Percentiles rank a stretch among this genome's conserved stretches.
These are phyloP conservation scores for Whalleya microplaca DNA, from an alignment of 2,329 filamentous ascomycete genomes.

Conservation along the genomic window DNA sequence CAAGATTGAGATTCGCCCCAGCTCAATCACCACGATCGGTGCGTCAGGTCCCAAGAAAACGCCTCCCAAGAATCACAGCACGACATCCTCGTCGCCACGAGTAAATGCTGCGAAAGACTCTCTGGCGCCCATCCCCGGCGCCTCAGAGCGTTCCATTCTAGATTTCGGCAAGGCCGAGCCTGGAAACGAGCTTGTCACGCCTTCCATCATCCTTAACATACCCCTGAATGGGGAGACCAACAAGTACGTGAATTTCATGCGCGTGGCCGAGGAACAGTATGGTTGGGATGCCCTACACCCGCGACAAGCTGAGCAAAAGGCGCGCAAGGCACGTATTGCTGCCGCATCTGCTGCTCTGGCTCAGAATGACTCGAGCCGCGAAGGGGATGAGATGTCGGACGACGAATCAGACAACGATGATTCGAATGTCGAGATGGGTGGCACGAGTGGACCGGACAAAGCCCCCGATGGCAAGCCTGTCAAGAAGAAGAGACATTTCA, in stretches of 20 bases:
- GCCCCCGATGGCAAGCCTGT: constrained; percentile 62
- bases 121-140: constrained; percentile 39
- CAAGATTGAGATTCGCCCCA: constrained; percentile 39
- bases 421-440: constrained; percentile 89
- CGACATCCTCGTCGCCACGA: constrained; percentile 52
- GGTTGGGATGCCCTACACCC: constrained; percentile 94
- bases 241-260: constrained; percentile 93
- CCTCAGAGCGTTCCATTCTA: constrained; percentile 58
- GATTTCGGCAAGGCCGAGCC: constrained; percentile 64
- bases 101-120: constrained; percentile 54
- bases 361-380: constrained; percentile 68
- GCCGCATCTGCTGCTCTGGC: constrained; percentile 87
- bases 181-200: constrained; percentile 63
- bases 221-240: constrained; percentile 81
- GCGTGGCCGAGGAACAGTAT: constrained; percentile 89
- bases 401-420: constrained; percentile 76
- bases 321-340: constrained; percentile 84
- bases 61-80: constrained; percentile 43
- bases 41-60: constrained; percentile 35
- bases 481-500: constrained; percentile 80
- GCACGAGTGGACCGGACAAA: constrained; percentile 63
- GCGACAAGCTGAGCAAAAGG: constrained; percentile 83
- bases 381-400: constrained; percentile 82
- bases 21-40: constrained; percentile 40
- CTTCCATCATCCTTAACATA: constrained; percentile 83